Conservation (phyloP, 768 basidiomycete species). For the Calvatia gigantea region DNA sequence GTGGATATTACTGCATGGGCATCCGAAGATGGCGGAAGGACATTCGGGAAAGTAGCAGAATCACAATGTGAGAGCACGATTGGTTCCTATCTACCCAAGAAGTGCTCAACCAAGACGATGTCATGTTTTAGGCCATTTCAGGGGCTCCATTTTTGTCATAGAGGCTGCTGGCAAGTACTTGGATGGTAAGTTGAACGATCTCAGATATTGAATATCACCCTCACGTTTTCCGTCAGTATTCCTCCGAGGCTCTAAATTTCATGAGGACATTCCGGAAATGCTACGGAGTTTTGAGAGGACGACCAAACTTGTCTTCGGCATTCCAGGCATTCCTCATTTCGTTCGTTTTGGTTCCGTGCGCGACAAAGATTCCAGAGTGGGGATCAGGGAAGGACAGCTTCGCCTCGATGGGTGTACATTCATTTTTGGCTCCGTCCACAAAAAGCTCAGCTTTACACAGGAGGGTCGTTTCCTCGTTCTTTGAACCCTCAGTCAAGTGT, state of each 20-base stretch:
- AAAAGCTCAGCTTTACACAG: conserved; percentile 11
- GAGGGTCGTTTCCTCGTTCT: conserved; percentile 23
- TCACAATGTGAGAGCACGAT: conserved; percentile 31
- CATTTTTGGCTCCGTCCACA: background rate
- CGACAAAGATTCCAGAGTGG: conserved; percentile 31
- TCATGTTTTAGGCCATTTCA: conserved; percentile 31
- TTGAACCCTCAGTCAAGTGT: conserved; percentile 26
- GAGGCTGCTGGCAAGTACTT: conserved; percentile 31
- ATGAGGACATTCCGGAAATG: conserved; percentile 35
- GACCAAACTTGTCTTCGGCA: conserved; percentile 38
- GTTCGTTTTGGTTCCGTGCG: conserved; percentile 38
- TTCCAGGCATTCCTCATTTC: conserved; percentile 30
- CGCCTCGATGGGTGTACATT: conserved; percentile 30
- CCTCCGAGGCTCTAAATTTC: conserved; percentile 33
- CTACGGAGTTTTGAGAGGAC: conserved; percentile 37
- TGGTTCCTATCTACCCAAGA: background rate
- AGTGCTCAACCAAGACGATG: background rate
- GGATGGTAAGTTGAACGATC: conserved; percentile 21
- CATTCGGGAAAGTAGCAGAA: conserved; percentile 41
- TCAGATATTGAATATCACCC: background rate
- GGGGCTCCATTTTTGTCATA: conserved; percentile 47
- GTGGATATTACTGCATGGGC: conserved; percentile 53
- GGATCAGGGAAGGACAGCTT: conserved; percentile 40
- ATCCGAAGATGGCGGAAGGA: conserved; percentile 16
- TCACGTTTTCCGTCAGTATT: conserved; percentile 21